A percentile compares a stretch with the other conserved stretches of the same genome.
Conservation (phyloP, 495 filamentous ascomycete genomes). For the Aspergillus kassunensis region DNA sequence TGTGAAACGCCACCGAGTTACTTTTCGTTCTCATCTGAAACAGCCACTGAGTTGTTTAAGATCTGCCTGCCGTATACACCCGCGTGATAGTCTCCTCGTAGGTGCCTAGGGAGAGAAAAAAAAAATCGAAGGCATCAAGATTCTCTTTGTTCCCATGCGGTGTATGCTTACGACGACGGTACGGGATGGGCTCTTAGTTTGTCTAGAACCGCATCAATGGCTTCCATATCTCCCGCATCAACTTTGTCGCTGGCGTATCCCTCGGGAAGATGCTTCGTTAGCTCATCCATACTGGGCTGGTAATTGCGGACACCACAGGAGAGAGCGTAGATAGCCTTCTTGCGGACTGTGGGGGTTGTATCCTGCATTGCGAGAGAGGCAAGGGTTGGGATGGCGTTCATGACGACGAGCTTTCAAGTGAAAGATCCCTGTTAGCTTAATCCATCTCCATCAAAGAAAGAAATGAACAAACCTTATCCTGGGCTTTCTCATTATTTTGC, state of each 20-base stretch:
- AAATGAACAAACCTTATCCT: slow-evolving; percentile 58
- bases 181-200: slow-evolving; percentile 54
- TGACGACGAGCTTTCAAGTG: slow-evolving; percentile 54
- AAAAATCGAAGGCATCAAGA: background rate
- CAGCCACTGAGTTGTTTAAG: no score
- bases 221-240: slow-evolving; percentile 81
- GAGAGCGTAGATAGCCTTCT: slow-evolving; percentile 84
- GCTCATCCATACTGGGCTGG: slow-evolving; percentile 64
- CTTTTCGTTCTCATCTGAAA: background rate
- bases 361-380: slow-evolving; percentile 61
- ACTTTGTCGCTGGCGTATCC: slow-evolving; percentile 55
- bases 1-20: background rate
- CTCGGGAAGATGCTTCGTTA: slow-evolving; percentile 59
- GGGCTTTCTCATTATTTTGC: slow-evolving; percentile 84
- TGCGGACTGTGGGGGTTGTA: slow-evolving; percentile 59
- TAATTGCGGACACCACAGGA: slow-evolving; percentile 82
- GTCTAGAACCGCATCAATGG: slow-evolving; percentile 68
- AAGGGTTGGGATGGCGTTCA: slow-evolving; percentile 67
- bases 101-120: no score
- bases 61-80: background rate
- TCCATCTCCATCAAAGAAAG: background rate
- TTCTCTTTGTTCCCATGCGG: background rate
- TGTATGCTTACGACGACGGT: slow-evolving; percentile 24
- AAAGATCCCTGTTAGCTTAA: slow-evolving; percentile 17
- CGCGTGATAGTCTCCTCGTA: background rate